Evolutionary conservation across 805 yeast species (phyloP).

Genomic region (Candida railenensis): DNA sequence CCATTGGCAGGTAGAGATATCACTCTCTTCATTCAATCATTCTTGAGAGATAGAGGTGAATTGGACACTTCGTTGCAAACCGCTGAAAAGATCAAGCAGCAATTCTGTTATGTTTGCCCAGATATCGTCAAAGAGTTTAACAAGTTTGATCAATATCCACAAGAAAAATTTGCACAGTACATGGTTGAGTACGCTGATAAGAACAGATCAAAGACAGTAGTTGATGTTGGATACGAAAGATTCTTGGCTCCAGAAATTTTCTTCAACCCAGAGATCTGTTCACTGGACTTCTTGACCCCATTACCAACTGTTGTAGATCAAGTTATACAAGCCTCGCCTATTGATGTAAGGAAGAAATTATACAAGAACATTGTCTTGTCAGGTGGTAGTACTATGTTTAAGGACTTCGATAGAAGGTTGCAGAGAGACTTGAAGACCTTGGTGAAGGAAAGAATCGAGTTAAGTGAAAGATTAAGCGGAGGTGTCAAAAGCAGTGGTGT

Average conservation of each 20-base stretch:
- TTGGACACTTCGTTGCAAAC: constrained; percentile 89
- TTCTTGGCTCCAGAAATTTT: constrained; percentile 99
- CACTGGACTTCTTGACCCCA: constrained; percentile 93
- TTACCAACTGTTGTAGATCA: constrained; percentile 94
- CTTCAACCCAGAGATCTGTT: constrained; percentile 96
- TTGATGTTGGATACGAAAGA: constrained; percentile 97
- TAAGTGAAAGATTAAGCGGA: constrained; percentile 67
- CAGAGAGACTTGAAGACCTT: constrained; percentile 89
- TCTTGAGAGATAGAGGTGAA: constrained; percentile 96
- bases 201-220: constrained; percentile 42
- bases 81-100: constrained; percentile 95
- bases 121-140: constrained; percentile 95
- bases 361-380: constrained; percentile 93
- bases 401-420: constrained; percentile 94
- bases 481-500: constrained; percentile 87
- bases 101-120: constrained; percentile 95
- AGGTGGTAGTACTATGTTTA: constrained; percentile 99
- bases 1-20: constrained; percentile 99
- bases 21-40: constrained; percentile 86
- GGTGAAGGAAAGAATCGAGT: constrained; percentile 84
- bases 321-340: constrained; percentile 93
- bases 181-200: constrained; percentile 79
- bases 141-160: constrained; percentile 88
- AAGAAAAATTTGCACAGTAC: constrained; percentile 88
- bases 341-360: constrained; percentile 95